Conservation (phyloP, 257 asterid genomes). For the Voacanga thouarsii region DNA sequence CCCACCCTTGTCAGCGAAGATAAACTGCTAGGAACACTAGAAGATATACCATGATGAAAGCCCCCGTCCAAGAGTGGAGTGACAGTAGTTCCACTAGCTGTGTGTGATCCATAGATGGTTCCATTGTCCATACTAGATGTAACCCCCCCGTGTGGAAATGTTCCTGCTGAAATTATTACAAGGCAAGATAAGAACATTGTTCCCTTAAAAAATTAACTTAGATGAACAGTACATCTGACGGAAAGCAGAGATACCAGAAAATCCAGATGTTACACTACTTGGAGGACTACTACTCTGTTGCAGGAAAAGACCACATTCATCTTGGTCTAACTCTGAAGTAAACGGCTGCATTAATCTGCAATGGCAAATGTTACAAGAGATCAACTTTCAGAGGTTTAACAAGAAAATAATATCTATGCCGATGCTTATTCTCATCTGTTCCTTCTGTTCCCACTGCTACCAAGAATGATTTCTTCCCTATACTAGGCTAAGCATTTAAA, state of each 20-base stretch:
- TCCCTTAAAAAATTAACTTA: constrained; percentile 17
- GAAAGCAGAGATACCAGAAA: constrained; percentile 60
- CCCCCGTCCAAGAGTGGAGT: constrained; percentile 51
- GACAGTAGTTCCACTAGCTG: constrained; percentile 47
- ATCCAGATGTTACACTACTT: constrained; percentile 49
- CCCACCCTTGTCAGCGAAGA: constrained; percentile 53
- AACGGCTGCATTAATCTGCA: constrained; percentile 61
- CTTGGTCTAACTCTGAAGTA: constrained; percentile 65
- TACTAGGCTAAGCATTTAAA: background rate
- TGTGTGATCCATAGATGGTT: constrained; percentile 39
- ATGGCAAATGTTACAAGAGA: constrained; percentile 7
- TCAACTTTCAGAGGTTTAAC: background rate
- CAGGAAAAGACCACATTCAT: constrained; percentile 49
- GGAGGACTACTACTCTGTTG: constrained; percentile 72
- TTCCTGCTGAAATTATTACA: constrained; percentile 38
- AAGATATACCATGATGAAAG: constrained; percentile 55
- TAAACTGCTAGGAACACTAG: constrained; percentile 64
- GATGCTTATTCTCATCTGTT: background rate
- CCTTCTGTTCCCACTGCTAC: background rate
- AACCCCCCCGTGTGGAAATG: constrained; percentile 48
- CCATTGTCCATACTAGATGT: constrained; percentile 47
- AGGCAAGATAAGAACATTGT: constrained; percentile 20
- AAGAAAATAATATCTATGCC: constrained; percentile 1
- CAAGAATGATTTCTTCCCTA: background rate
- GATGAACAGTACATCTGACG: constrained; percentile 15